Evolutionary conservation across 2,329 filamentous ascomycete genomes (phyloP).

Genomic region (Pyricularia sp.): DNA sequence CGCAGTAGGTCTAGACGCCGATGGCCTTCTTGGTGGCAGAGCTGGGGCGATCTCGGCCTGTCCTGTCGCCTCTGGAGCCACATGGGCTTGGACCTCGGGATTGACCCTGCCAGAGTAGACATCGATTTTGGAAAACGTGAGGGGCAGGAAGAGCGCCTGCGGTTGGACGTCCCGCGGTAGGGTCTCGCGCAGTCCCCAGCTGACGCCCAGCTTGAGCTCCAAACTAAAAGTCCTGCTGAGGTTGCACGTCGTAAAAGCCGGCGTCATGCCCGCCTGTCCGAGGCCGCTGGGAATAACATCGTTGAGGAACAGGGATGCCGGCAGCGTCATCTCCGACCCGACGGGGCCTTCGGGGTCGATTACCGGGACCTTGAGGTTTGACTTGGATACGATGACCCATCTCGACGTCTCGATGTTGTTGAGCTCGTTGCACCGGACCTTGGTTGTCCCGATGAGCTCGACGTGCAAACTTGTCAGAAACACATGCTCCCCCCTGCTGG

Average conservation of each 20-base stretch:
- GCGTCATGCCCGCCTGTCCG: conserved; percentile 48
- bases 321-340: conserved; percentile 60
- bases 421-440: conserved; percentile 70
- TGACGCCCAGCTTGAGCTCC: conserved; percentile 70
- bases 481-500: conserved; percentile 54
- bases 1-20: background rate
- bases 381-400: conserved; percentile 66
- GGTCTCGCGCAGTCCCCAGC: conserved; percentile 52
- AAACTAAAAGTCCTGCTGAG: conserved; percentile 73
- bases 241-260: conserved; percentile 84
- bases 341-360: conserved; percentile 48
- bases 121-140: conserved; percentile 64
- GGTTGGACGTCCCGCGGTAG: conserved; percentile 26
- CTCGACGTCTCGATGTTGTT: conserved; percentile 58
- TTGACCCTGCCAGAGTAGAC: conserved; percentile 64
- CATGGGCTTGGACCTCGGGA: conserved; percentile 8
- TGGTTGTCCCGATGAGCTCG: conserved; percentile 70
- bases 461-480: conserved; percentile 75
- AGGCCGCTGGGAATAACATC: conserved; percentile 37
- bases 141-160: conserved; percentile 70
- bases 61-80: background rate
- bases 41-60: background rate
- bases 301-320: conserved; percentile 62
- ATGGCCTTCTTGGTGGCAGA: background rate
- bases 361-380: conserved; percentile 63